Base-by-base conservation (phyloP, 495 filamentous ascomycete genomes). In the Terfezia boudieri region DNA sequence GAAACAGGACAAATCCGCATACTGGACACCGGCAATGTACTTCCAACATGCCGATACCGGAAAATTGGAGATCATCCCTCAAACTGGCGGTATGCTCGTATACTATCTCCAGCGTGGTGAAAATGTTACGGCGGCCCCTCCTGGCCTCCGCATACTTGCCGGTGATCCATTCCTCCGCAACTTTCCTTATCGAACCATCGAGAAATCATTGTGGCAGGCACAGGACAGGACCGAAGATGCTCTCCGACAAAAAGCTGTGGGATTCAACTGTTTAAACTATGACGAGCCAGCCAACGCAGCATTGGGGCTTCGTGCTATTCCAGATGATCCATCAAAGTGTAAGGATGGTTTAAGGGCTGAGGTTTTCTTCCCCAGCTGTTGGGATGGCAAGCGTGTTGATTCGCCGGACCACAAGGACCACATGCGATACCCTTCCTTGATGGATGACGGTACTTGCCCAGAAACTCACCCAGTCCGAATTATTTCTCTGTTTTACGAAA, bases 191-290 rank as follows among this genome's bases (percentile, higher is more conserved):
- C 76, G 76, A 0, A 71, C 66, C 51, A 61, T 60, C 23, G 58
- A 56, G 58, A 82, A 81, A 65, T 84, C 83, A 6, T 56, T 68
- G 20, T 93, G 84, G 84, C 67, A 70, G 41, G 66, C 61, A 9
- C 72, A 68, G 1, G 75, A 81, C 52, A 71, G 69, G 2, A 74
- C 73, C 9, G 84, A 94, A 68, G 58, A 61, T 9, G 77, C 80
- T 36, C 72, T 93, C 22, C 68, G 66, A n/a, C 82, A 90, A 70
- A 81, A 86, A 53, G 86, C 88, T 9, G 55, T 94, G 35, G 89
- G 89, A 2, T 94, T 89, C 73, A 94, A 94, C 70, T 96, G 89
- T 66, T 67, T 96, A 51, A 75, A 94, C 74, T 92, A 92, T 61
- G 54, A 60, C 20, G 71, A 64, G 0, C 57, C 65, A 0, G 60